A percentile compares a stretch with the other conserved stretches of the same genome.
Conservation (phyloP, 139 green algal species). For the Chlorella vulgaris region DNA sequence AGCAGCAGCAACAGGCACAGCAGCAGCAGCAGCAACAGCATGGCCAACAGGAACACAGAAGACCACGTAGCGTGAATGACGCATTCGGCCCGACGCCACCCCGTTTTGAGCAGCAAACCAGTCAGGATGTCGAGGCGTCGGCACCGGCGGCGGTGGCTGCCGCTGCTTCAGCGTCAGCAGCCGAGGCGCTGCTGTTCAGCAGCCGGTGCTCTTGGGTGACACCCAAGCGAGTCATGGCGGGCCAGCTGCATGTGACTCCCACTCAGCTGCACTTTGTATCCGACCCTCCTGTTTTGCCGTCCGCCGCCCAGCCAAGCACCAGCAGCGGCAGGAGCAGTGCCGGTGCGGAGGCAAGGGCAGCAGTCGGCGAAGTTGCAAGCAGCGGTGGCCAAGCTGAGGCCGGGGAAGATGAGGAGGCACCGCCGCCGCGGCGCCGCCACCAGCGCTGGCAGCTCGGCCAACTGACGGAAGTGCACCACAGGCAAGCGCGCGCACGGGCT, state of each 20-base stretch:
- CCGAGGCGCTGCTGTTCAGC: constrained; percentile 24
- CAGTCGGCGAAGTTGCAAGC: neutral
- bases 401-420: neutral
- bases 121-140: constrained; percentile 4
- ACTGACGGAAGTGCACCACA: constrained; percentile 59
- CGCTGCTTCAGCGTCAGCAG: neutral
- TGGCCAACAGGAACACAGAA: too few species aligned
- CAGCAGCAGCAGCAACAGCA: neutral
- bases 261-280: constrained; percentile 23
- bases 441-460: constrained; percentile 34
- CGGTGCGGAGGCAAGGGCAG: neutral
- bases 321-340: neutral
- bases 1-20: neutral
- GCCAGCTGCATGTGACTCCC: constrained; percentile 39
- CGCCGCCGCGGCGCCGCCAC: constrained; percentile 30
- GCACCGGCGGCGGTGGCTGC: neutral
- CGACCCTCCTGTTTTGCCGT: neutral
- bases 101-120: neutral
- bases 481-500: neutral
- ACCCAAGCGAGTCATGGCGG: constrained; percentile 46
- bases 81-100: too few species aligned
- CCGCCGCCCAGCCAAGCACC: neutral
- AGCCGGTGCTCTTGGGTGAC: constrained; percentile 40
- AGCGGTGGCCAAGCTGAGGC: neutral
- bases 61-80: too few species aligned